A percentile compares a stretch with the other conserved stretches of the same genome.
These are phyloP conservation scores for Solanum pimpinellifolium DNA, from an alignment of 257 asterid species.

Conservation along the genomic window DNA sequence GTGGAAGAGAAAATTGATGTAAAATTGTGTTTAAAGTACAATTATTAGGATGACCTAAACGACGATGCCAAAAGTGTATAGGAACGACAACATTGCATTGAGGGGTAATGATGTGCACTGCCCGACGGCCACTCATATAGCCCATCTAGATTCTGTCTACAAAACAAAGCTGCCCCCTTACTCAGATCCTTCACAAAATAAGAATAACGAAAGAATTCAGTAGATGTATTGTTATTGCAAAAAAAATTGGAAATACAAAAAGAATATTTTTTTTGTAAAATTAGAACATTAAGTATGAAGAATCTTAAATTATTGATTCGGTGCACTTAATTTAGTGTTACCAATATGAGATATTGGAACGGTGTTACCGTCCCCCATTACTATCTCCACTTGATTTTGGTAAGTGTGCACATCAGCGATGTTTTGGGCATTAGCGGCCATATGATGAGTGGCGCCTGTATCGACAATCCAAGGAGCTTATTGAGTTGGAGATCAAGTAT, in stretches of 20 bases:
- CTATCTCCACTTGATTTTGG: background rate
- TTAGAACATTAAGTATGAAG: background rate
- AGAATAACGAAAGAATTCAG: background rate
- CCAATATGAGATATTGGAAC: background rate
- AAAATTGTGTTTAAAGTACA: too few relatives aligned
- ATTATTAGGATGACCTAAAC: too few relatives aligned
- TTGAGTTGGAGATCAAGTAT: background rate
- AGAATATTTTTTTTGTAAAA: too few relatives aligned
- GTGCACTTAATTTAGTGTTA: background rate
- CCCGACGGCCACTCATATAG: background rate
- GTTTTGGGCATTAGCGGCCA: too few relatives aligned
- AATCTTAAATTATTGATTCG: background rate
- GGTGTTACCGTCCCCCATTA: background rate
- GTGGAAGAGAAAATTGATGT: too few relatives aligned
- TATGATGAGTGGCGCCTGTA: too few relatives aligned
- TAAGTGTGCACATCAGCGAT: background rate
- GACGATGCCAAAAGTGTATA: background rate
- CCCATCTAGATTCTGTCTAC: accelerated
- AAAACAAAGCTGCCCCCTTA: too few relatives aligned
- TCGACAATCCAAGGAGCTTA: background rate
- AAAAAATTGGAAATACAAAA: background rate
- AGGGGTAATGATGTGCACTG: background rate
- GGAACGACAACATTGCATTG: background rate
- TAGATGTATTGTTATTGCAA: too few relatives aligned
- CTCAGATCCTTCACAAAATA: background rate